Base-by-base conservation (phyloP, 208 protist genomes). In the Crithidia brevicula region DNA sequence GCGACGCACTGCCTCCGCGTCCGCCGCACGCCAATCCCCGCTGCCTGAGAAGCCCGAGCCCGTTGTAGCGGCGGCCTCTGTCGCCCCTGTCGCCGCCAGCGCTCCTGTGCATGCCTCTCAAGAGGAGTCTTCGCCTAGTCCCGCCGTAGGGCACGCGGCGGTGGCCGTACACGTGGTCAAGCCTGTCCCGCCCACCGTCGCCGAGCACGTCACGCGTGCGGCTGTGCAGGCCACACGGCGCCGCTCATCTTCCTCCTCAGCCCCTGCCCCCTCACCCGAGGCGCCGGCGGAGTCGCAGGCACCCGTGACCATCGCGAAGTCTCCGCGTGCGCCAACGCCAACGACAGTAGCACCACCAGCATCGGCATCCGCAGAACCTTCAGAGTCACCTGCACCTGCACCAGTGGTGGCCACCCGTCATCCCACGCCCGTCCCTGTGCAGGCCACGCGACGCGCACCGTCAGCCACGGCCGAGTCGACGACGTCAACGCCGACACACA, bases 171-270 rank as follows among this genome's bases (percentile, higher is more conserved):
- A 4, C 27, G 15, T 30, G 1, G 45, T 64, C 28, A 64, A 64
- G 31, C 43, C 58, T 10, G 27, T 18, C 1, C 45, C 58, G n/a
- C 13, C 18, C 18, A 34, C 45, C 18, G 45, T n/a, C 18, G 45
- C 16, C 4, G 58, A 64, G 45, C 58, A 40, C 8, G 11, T 31
- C 58, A 30, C 28, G 18, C 58, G 43, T n/a, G 16, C 45, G 3
- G 45, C 15, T 20, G 58, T 53, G 45, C 58, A 64, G n/a, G 45
- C 58, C 11, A 27, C 42, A 15, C 36, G 36, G 16, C 56, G 56
- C 15, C 58, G 23, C n/a, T 64, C 58, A 22, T n/a, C 56, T 5
- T 64, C 58, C 45, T 9, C 27, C 30, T 53, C 58, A 8, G n/a
- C 43, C 1, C 40, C 33, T 11, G 7, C 33, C 1, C 16, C 56